Base-by-base conservation (phyloP, 192 early-diverging fungal species). In the Podochytrium sp. region DNA sequence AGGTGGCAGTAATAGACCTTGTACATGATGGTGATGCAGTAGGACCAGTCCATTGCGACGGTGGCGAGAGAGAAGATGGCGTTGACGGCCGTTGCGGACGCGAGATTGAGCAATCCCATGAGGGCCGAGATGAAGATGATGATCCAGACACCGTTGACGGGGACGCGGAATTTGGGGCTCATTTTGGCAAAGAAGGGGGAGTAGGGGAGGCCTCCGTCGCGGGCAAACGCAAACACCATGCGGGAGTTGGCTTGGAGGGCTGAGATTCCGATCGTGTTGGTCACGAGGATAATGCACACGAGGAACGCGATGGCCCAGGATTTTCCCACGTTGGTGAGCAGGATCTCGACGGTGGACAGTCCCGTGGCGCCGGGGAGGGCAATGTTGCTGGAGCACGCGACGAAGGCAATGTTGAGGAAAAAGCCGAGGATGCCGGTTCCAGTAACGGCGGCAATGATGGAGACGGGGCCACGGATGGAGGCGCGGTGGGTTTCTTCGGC, bases 151-250 rank as follows among this genome's bases (percentile, higher is more conserved):
- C 72, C 51, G 39, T 78, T 74, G 50, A 85, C 51, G 43, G 85
- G 85, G 67, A 83, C 81, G 25, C 69, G 68, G 61, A 80, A 72
- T 27, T 57, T 61, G 12, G 38, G 16, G 78, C 86, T 73, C 33
- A 86, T 62, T n/a, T 73, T 58, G 49, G 50, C 25, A 67, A 69
- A 80, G 72, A 76, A 79, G 10, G 23, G 40, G 35, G 79, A 81
- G 34, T 43, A 58, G 34, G 85, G 83, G 40, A 87, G 73, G 32
- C 78, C 81, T 25, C 78, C 77, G 73, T 86, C 85, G 50, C 85
- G 80, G 64, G 83, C 76, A 65, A 86, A 83, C 5, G 85, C 81
- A 65, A 85, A 87, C 37, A 86, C 71, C 79, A 79, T 81, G 47
- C 84, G 71, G 30, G 79, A 79, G 75, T 81, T 84, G 49, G 84